These are phyloP conservation scores for Candida oleophila DNA, from an alignment of 805 yeast species.

Conservation along the genomic window DNA sequence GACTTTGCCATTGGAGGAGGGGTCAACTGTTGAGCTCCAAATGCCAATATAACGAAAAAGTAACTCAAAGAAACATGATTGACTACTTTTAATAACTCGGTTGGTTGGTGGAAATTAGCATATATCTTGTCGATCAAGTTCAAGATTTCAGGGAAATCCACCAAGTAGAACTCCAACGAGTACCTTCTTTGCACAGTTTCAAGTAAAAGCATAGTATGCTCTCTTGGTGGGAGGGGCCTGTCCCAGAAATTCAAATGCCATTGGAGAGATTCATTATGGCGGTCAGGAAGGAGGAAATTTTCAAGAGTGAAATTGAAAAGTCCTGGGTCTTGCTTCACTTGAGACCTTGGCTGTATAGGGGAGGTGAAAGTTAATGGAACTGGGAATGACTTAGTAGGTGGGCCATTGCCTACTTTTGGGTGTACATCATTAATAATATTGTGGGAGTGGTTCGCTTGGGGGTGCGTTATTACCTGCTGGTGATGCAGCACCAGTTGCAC, in stretches of 20 bases:
- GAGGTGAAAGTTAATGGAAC: constrained; percentile 1
- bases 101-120: constrained; percentile 7
- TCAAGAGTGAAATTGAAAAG: constrained; percentile 15
- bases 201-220: constrained; percentile 21
- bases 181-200: constrained; percentile 27
- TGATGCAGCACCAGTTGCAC: constrained; percentile 2
- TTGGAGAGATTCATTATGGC: constrained; percentile 25
- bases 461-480: background rate
- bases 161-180: constrained; percentile 34
- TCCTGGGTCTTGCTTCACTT: background rate
- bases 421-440: background rate
- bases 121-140: constrained; percentile 16
- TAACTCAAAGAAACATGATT: constrained; percentile 23
- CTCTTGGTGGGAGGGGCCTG: constrained; percentile 23
- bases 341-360: constrained; percentile 4
- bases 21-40: constrained; percentile 33
- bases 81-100: constrained; percentile 1
- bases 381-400: background rate
- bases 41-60: constrained; percentile 34
- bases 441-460: background rate
- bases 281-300: constrained; percentile 24
- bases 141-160: constrained; percentile 22
- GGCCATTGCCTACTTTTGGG: background rate
- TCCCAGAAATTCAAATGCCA: constrained; percentile 14
- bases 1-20: constrained; percentile 3